Conservation (phyloP, 805 yeast genomes). For the Ogataea trehalophila region DNA sequence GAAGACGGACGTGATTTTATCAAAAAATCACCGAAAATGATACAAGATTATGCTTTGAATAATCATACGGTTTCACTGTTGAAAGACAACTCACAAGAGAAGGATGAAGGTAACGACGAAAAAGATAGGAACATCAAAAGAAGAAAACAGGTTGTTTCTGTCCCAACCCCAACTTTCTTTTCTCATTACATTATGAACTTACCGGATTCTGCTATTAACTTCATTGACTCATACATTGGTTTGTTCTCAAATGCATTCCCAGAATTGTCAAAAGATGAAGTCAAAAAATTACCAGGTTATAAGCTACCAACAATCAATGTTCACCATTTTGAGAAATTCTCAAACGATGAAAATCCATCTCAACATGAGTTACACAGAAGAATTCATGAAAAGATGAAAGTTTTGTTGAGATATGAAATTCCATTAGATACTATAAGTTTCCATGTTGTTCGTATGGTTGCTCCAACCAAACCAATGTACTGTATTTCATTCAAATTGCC, state of each 20-base stretch:
- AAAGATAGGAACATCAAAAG: conserved; percentile 10
- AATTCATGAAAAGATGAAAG: conserved; percentile 49
- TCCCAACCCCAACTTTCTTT: conserved; percentile 48
- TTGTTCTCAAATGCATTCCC: conserved; percentile 43
- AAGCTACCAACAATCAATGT: conserved; percentile 75
- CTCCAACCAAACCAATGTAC: conserved; percentile 96
- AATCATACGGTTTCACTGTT: conserved; percentile 29
- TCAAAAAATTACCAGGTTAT: conserved; percentile 40
- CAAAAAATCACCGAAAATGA: conserved; percentile 46
- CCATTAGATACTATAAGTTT: conserved; percentile 49
- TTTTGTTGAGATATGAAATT: conserved; percentile 42
- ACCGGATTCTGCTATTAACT: conserved; percentile 88
- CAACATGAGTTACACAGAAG: conserved; percentile 64
- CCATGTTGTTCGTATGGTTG: conserved; percentile 88
- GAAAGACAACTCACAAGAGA: conserved; percentile 4
- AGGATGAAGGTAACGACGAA: neutral
- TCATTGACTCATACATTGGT: conserved; percentile 74
- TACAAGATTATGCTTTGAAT: conserved; percentile 47
- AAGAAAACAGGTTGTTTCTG: conserved; percentile 17
- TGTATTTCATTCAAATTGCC: conserved; percentile 80
- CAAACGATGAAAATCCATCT: conserved; percentile 69
- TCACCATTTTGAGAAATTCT: conserved; percentile 88
- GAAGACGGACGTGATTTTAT: conserved; percentile 85
- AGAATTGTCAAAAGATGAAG: conserved; percentile 32
- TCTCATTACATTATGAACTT: conserved; percentile 89